Evolutionary conservation across 2,329 filamentous ascomycete species (phyloP).

Genomic region (Fusarium buxicola): DNA sequence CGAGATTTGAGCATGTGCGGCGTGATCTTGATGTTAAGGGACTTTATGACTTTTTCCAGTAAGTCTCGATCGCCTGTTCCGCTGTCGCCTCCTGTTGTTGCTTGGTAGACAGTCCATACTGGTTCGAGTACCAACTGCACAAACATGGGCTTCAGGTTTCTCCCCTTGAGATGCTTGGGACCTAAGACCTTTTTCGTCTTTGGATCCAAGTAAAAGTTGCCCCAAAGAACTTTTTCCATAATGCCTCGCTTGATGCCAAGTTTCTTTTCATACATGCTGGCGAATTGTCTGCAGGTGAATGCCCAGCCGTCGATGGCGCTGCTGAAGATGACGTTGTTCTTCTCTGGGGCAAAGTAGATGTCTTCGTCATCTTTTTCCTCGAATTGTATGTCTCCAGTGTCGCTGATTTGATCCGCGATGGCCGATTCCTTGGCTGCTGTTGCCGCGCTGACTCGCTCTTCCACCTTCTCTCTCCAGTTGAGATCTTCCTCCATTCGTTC

Average conservation of each 20-base stretch:
- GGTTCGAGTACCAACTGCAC: conserved; percentile 96
- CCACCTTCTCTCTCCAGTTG: conserved; percentile 93
- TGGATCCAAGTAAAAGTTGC: conserved; percentile 94
- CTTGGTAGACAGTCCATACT: conserved; percentile 95
- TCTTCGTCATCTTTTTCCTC: conserved; percentile 96
- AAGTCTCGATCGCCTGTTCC: conserved; percentile 85
- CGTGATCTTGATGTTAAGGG: conserved; percentile 83
- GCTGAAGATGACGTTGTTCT: conserved; percentile 99
- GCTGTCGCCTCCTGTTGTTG: conserved; percentile 83
- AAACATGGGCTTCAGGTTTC: conserved; percentile 94
- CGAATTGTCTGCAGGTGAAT: conserved; percentile 95
- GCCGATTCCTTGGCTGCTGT: conserved; percentile 70
- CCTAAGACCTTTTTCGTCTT: conserved; percentile 95
- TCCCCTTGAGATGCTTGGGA: conserved; percentile 91
- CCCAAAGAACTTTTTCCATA: conserved; percentile 96
- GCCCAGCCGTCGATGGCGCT: conserved; percentile 99
- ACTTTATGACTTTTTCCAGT: conserved; percentile 95
- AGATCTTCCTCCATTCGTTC: conserved; percentile 99
- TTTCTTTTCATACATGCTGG: conserved; percentile 94
- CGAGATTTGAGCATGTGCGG: conserved; percentile 86
- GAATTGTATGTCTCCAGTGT: conserved; percentile 74
- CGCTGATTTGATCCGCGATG: conserved; percentile 61
- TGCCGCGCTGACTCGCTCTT: conserved; percentile 82
- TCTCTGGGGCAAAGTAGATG: conserved; percentile 97
- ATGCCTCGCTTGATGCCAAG: conserved; percentile 89